Base-by-base conservation (phyloP, 164 flowering plant species). In the Annona squamosa region DNA sequence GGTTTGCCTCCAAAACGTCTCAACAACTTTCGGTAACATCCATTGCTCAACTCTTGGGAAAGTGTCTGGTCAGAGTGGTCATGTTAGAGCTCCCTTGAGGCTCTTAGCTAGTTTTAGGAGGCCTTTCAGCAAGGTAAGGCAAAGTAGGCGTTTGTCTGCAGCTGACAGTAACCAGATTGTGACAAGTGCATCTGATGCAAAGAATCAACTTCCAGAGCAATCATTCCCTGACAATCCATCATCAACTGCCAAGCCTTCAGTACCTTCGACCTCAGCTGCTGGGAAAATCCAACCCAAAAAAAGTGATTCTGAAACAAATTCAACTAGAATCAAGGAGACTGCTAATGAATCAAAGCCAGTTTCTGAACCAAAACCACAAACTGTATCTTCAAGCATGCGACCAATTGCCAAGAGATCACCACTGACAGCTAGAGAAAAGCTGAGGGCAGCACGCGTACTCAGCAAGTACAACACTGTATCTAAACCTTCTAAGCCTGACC, bases 381-480 rank as follows among this genome's bases (percentile, higher is more conserved):
- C 71, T 9, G 3, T 65, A 48, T 68, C 88, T 46, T 63, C 74
- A 3, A 77, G 73, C 46, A 6, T 26, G 37, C 80, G 77, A 69
- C 43, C 85, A 18, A 70, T 71, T 62, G 69, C 78, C 16, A 89
- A 82, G 80, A 85, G 82, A 75, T 77, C 91, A 0, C 79, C 89
- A 5, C 68, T 94, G 78, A 92, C 97, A 6, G 97, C 95, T 37
- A 83, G 92, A 73, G 99, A 94, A 83, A 90, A 91, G 75, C 86
- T 94, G 46, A 83, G 88, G 74, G 99, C 99, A 6, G 97, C 99
- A 18, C 81, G 98, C 37, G 92, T 91, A 48, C 88, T 89, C 59
- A 85, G 85, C 76, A 91, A 93, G 57, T 82, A 88, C 77, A 26
- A 26, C 37, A 74, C 80, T 9, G 94, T 88, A 61, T 47, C 94